phyloP scores from a whole-genome alignment of 2,329 filamentous ascomycete species.

The Sclerotinia subarctica region DNA sequence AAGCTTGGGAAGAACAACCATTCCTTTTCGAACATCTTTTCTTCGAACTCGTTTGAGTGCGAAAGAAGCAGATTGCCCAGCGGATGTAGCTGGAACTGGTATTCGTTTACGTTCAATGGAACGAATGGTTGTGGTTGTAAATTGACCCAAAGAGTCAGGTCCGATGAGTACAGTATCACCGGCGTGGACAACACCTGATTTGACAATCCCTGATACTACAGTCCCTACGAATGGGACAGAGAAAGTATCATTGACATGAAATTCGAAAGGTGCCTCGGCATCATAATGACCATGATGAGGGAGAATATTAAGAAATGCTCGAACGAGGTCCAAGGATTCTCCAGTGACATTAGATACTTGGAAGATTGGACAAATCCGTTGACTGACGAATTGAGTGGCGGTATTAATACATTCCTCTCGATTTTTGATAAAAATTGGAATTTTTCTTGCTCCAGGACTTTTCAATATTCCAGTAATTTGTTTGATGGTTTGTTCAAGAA shows the following conservation, averaged over 20 bases:
- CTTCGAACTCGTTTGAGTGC: constrained; percentile 82
- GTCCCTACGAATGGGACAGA: constrained; percentile 96
- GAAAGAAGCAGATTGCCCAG: constrained; percentile 90
- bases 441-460: constrained; percentile 88
- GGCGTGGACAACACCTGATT: constrained; percentile 79
- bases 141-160: constrained; percentile 86
- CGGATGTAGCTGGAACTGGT: constrained; percentile 78
- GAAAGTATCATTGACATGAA: constrained; percentile 96
- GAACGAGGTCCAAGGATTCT: constrained; percentile 82
- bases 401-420: constrained; percentile 92
- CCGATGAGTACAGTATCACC: constrained; percentile 89
- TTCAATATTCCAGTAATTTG: constrained; percentile 93
- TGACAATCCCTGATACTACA: constrained; percentile 91
- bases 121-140: constrained; percentile 79
- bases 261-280: constrained; percentile 82
- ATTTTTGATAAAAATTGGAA: constrained; percentile 91
- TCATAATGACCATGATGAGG: constrained; percentile 95
- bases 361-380: constrained; percentile 94
- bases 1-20: constrained; percentile 87
- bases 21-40: constrained; percentile 94
- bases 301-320: constrained; percentile 90
- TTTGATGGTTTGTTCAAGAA: constrained; percentile 86
- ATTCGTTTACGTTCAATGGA: constrained; percentile 96
- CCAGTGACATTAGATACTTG: constrained; percentile 98
- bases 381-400: constrained; percentile 90